These are phyloP conservation scores for Xylariaceae sp. DNA, from an alignment of 2,329 filamentous ascomycete species.

Conservation along the genomic window DNA sequence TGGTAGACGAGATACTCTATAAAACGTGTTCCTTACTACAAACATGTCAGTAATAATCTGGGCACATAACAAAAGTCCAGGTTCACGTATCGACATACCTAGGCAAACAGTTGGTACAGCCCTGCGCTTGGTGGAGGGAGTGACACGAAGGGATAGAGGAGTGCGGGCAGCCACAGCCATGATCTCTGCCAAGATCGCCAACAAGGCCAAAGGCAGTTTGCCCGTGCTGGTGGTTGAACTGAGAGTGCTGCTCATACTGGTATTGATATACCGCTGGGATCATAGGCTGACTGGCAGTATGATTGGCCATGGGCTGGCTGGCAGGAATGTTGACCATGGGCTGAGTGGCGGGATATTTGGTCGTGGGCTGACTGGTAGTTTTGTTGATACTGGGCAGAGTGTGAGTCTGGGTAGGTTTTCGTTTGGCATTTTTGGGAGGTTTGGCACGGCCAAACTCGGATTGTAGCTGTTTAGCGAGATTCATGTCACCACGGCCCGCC, in stretches of 20 bases:
- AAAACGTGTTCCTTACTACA: not conserved
- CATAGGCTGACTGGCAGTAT: too few species aligned
- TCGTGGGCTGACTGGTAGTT: too few species aligned
- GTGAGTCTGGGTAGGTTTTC: not conserved
- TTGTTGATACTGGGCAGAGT: too few species aligned
- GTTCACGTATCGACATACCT: slow-evolving; percentile 6
- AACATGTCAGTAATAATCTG: not conserved
- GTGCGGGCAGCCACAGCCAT: too few species aligned
- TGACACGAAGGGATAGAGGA: not conserved
- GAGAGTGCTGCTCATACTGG: too few species aligned
- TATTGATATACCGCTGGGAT: too few species aligned
- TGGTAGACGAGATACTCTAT: not conserved
- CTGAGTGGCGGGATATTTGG: too few species aligned
- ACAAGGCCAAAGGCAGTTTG: not conserved
- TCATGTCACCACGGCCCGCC: slow-evolving; percentile 10
- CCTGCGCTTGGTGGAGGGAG: not conserved
- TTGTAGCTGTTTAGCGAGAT: slow-evolving; percentile 12
- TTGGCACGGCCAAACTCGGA: slow-evolving; percentile 8
- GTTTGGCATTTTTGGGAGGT: not conserved
- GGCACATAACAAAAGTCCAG: too few species aligned
- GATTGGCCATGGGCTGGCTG: too few species aligned
- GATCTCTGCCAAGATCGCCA: not conserved
- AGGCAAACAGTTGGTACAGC: slow-evolving; percentile 2
- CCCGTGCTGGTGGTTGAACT: not conserved
- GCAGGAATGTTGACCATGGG: too few species aligned